Conservation (phyloP, 192 early-diverging fungal species). For the Coemansia javaensis region DNA sequence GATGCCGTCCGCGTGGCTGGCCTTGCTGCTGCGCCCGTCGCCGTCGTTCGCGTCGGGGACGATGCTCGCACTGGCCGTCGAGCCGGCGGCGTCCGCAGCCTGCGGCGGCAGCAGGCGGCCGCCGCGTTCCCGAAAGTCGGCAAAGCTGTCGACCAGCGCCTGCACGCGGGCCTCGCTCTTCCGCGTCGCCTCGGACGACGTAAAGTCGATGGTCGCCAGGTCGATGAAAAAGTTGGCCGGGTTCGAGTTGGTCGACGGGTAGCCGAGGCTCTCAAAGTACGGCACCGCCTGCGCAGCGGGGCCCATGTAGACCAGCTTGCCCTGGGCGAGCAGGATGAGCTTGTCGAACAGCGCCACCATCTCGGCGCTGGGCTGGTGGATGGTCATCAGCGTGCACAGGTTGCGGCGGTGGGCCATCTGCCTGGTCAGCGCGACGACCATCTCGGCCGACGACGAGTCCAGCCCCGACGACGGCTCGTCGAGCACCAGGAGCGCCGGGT, state of each 20-base stretch:
- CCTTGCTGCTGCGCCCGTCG: not conserved
- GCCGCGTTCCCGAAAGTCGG: constrained; percentile 7
- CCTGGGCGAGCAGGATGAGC: constrained; percentile 63
- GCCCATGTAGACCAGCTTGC: constrained; percentile 59
- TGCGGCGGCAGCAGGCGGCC: not conserved
- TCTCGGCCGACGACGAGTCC: constrained; percentile 59
- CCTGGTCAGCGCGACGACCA: constrained; percentile 54
- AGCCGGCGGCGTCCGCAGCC: not conserved
- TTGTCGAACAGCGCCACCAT: constrained; percentile 76
- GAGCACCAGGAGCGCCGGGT: constrained; percentile 52
- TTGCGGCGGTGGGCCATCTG: constrained; percentile 54
- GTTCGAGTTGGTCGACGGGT: constrained; percentile 57
- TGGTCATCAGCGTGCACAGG: constrained; percentile 75
- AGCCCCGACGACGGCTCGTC: constrained; percentile 63
- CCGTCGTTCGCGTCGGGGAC: not conserved
- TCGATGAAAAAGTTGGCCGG: constrained; percentile 67
- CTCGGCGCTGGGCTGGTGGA: constrained; percentile 84
- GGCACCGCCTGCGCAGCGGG: constrained; percentile 18
- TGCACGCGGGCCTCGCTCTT: constrained; percentile 38
- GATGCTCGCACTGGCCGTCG: constrained; percentile 6
- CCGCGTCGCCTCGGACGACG: constrained; percentile 22
- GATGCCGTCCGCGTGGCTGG: not conserved
- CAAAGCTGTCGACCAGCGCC: constrained; percentile 20
- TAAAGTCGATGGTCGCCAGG: constrained; percentile 51
- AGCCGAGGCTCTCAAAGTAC: constrained; percentile 49